Base-by-base conservation (phyloP, 345 rosid species). In the Adansonia digitata region DNA sequence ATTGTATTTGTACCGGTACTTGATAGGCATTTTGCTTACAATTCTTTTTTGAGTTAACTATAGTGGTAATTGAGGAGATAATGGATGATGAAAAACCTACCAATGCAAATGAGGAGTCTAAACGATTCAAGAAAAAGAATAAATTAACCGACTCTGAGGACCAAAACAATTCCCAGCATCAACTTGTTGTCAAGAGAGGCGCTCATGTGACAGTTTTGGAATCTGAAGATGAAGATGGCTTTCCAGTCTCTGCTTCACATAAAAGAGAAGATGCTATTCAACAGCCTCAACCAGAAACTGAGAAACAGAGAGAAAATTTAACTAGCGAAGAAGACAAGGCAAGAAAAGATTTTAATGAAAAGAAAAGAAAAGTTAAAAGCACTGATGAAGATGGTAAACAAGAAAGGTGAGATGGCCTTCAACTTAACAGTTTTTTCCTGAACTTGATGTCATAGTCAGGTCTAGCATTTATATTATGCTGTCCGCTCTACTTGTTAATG, bases 161-260 rank as follows among this genome's bases (percentile, higher is more conserved):
- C 5, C 81, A 78, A 48, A 60, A 70, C 35, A 73, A 75, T 74
- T 66, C 79, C 10, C 74, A 74, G 49, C 46, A 2, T 43, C 88
- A 88, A 67, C 83, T 90, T 80, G 79, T 83, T 82, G 77, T 68
- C 42, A 84, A 79, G 79, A 84, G 67, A 39, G 75, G 31, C 29
- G 34, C 78, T 51, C 48, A 55, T 73, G 81, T 56, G 13, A 71
- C 85, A 10, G 83, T 82, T 77, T 45, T 90, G 78, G 98, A 88
- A 83, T 90, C 92, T 68, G 98, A 96, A 80, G 97, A 93, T 77
- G 98, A 93, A 89, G 98, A 96, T 61, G 98, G 99, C 48, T 84
- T 96, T 68, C 97, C 94, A n/a, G 82, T 87, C 80, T 77, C 85
- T 77, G 52, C 77, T 27, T 72, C 87, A 12, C 74, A 74, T 10